Conservation (phyloP, 2,329 filamentous ascomycete genomes). For the Hyphodiscus sp. region DNA sequence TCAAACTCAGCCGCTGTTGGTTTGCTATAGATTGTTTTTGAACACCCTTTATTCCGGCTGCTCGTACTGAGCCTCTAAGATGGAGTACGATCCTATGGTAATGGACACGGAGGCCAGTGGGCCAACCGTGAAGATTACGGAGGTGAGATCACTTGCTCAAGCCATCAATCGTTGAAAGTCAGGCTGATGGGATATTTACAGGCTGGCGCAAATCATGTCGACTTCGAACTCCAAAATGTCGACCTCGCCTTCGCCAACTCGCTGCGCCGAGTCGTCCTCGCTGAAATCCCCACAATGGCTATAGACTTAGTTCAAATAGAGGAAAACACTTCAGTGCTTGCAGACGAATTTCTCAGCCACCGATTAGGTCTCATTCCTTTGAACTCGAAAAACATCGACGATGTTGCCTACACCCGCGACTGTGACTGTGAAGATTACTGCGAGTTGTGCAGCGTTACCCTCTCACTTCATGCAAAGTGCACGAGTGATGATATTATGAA, state of each 20-base stretch:
- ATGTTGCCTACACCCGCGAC: conserved; percentile 81
- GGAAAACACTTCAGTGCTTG: conserved; percentile 88
- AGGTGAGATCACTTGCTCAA: conserved; percentile 26
- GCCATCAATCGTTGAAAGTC: conserved; percentile 1
- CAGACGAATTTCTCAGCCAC: conserved; percentile 93
- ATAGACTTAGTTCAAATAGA: conserved; percentile 93
- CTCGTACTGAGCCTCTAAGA: conserved; percentile 24
- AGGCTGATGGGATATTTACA: conserved; percentile 34
- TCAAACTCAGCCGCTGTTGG: background rate
- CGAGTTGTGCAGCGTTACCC: conserved; percentile 79
- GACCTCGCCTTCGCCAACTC: conserved; percentile 92
- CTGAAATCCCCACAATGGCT: conserved; percentile 88
- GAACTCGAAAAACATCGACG: conserved; percentile 74
- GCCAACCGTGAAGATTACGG: conserved; percentile 40
- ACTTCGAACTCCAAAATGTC: conserved; percentile 86
- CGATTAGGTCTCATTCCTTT: conserved; percentile 86
- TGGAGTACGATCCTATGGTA: conserved; percentile 42
- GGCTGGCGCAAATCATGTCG: conserved; percentile 75
- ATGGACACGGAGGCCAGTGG: conserved; percentile 38
- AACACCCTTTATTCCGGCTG: background rate
- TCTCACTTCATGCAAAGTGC: conserved; percentile 80
- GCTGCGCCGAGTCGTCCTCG: conserved; percentile 81
- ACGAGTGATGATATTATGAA: conserved; percentile 84
- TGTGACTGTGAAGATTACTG: conserved; percentile 97
- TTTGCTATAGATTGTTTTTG: background rate